Percentiles rank a stretch among this genome's conserved stretches.
Evolutionary conservation across 106 monocot species (phyloP).

Genomic region (Platanthera zijinensis): DNA sequence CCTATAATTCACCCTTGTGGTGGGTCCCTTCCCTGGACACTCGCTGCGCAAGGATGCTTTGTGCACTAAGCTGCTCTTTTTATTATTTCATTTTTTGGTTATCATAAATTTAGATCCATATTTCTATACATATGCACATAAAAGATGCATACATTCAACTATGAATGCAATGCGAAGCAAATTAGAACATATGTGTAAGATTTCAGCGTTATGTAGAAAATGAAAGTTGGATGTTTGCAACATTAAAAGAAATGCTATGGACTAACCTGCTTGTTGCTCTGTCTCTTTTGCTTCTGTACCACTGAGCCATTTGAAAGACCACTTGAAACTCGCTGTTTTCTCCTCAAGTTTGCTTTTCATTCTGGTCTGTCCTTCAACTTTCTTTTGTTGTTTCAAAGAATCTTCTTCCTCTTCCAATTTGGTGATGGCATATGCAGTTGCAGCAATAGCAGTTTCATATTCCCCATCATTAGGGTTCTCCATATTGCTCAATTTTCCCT

Average conservation of each 20-base stretch:
- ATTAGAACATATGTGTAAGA: background rate
- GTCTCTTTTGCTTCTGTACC: conserved; percentile 16
- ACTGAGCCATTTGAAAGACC: conserved; percentile 16
- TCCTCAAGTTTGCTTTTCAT: conserved; percentile 15
- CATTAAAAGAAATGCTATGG: background rate
- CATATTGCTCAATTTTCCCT: conserved; percentile 9
- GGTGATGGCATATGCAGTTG: conserved; percentile 23
- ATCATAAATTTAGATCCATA: background rate
- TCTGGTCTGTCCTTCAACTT: conserved; percentile 4
- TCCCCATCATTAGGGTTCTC: conserved; percentile 16
- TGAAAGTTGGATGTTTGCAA: background rate
- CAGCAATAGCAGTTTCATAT: conserved; percentile 16
- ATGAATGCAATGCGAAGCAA: background rate
- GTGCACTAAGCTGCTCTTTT: background rate
- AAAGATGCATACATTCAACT: background rate
- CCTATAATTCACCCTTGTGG: too few species aligned
- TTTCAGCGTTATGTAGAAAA: background rate
- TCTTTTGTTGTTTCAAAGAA: conserved; percentile 5
- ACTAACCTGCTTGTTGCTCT: conserved; percentile 5
- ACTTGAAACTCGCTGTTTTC: conserved; percentile 9
- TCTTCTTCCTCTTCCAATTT: conserved; percentile 4
- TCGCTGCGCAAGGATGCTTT: too few species aligned
- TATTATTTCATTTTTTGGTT: background rate
- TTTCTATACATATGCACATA: background rate
- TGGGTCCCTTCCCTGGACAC: too few species aligned